These are phyloP conservation scores for Coemansia sp. DNA, from an alignment of 192 early-diverging fungal genomes.

Conservation along the genomic window DNA sequence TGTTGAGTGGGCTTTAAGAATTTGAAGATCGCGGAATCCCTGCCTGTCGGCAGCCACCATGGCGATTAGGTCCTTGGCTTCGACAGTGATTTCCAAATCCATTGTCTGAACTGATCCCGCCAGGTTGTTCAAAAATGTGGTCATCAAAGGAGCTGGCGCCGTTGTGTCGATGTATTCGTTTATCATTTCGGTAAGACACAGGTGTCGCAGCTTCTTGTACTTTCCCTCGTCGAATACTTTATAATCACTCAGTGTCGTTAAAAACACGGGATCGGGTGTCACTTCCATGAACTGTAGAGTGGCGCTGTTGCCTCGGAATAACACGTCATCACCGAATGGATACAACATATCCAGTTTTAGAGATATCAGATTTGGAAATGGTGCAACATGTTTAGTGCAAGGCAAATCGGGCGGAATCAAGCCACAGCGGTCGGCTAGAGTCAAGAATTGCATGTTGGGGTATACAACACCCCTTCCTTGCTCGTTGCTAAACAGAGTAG, in stretches of 20 bases:
- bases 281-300: slow-evolving; percentile 8
- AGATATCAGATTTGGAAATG: neutral
- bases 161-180: neutral
- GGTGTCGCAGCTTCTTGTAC: neutral
- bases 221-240: neutral
- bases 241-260: neutral
- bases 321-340: slow-evolving; percentile 15
- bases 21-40: neutral
- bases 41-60: neutral
- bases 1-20: neutral
- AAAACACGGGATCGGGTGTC: neutral
- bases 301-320: slow-evolving; percentile 13
- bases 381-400: neutral
- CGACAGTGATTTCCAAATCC: neutral
- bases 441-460: slow-evolving; percentile 3
- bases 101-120: neutral
- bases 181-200: neutral
- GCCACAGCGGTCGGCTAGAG: neutral
- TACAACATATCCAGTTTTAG: slow-evolving; percentile 4
- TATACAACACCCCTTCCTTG: neutral
- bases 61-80: neutral
- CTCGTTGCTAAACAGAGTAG: neutral
- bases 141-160: neutral
- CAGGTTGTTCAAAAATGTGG: neutral
- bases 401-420: neutral